phyloP scores from a whole-genome alignment of 495 filamentous ascomycete genomes.

The Thozetella sp. region DNA sequence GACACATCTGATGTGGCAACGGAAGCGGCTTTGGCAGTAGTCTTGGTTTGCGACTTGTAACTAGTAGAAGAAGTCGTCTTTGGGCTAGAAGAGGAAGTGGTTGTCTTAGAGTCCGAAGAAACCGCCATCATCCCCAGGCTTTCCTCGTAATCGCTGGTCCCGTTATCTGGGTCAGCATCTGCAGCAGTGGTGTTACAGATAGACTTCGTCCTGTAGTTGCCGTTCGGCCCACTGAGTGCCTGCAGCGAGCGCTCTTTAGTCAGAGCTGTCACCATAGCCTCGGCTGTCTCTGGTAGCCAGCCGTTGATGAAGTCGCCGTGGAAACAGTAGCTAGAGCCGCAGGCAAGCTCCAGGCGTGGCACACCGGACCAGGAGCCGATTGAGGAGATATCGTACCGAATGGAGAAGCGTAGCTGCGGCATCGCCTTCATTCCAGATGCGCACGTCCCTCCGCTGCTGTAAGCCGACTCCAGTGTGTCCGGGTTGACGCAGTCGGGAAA shows the following conservation, averaged over 20 bases:
- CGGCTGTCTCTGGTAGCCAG: constrained; percentile 11
- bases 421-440: constrained; percentile 21
- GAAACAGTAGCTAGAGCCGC: constrained; percentile 18
- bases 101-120: background rate
- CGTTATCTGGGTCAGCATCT: constrained; percentile 21
- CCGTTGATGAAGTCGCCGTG: constrained; percentile 28
- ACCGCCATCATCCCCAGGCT: constrained; percentile 15
- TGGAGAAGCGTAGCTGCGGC: constrained; percentile 27
- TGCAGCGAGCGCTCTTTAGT: constrained; percentile 17
- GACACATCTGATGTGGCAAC: too few relatives aligned
- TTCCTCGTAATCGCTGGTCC: constrained; percentile 16
- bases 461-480: constrained; percentile 18
- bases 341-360: constrained; percentile 22
- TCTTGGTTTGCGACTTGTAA: too few relatives aligned
- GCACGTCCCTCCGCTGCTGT: constrained; percentile 19
- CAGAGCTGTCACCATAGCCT: constrained; percentile 4
- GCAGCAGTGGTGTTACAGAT: constrained; percentile 8
- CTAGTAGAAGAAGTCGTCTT: too few relatives aligned
- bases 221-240: constrained; percentile 11
- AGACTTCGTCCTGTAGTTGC: constrained; percentile 8
- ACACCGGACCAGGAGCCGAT: constrained; percentile 24
- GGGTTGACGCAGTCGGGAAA: constrained; percentile 34
- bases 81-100: too few relatives aligned
- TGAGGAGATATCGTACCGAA: constrained; percentile 27
- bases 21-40: too few relatives aligned